Percentiles rank a stretch among this genome's conserved stretches.
Conservation (phyloP, 2,329 filamentous ascomycete genomes). For the Malbranchea cinnamomea region DNA sequence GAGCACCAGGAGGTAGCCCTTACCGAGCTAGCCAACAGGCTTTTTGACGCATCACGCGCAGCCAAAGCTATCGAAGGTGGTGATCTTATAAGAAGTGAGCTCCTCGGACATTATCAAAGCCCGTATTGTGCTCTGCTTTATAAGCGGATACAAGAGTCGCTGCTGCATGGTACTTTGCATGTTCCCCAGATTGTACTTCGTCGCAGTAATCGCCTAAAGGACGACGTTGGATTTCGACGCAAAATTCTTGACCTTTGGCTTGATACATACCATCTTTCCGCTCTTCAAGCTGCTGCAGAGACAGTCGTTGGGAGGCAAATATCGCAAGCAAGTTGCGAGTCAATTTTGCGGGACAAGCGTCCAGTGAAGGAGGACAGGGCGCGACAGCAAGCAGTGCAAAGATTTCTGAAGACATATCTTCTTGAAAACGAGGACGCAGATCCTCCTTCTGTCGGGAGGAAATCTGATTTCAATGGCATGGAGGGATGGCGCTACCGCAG, state of each 20-base stretch:
- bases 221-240: constrained; percentile 43
- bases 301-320: constrained; percentile 43
- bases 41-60: constrained; percentile 29
- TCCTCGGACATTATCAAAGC: constrained; percentile 41
- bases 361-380: constrained; percentile 12
- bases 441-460: constrained; percentile 9
- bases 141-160: constrained; percentile 42
- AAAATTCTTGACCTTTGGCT: constrained; percentile 44
- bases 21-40: constrained; percentile 43
- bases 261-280: constrained; percentile 39
- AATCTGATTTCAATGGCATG: constrained; percentile 25
- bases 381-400: constrained; percentile 31
- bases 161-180: constrained; percentile 42
- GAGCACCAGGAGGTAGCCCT: constrained; percentile 46
- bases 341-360: too few relatives aligned
- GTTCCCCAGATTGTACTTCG: constrained; percentile 37
- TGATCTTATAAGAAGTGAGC: constrained; percentile 28
- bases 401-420: constrained; percentile 42
- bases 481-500: constrained; percentile 38
- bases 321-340: constrained; percentile 10
- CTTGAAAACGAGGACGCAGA: constrained; percentile 42
- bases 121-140: constrained; percentile 36
- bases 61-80: constrained; percentile 13
- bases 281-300: constrained; percentile 40
- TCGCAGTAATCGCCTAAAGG: constrained; percentile 32